Conservation (phyloP, 2,329 filamentous ascomycete species). For the Laburnicola sp. region DNA sequence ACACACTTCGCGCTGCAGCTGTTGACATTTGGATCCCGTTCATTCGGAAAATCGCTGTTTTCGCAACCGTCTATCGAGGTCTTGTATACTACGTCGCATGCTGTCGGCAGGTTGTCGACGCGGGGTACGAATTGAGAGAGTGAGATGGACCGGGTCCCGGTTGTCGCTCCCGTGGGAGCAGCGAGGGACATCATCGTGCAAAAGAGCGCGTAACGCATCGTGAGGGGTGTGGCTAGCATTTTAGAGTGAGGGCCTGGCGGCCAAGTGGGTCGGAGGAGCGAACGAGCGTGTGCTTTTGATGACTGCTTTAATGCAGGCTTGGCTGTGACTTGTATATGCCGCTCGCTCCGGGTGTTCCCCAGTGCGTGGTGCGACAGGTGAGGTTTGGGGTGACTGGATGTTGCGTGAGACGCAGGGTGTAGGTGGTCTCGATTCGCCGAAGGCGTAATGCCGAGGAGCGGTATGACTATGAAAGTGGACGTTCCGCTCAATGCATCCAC, state of each 20-base stretch:
- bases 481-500: slow-evolving; percentile 20
- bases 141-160: slow-evolving; percentile 42
- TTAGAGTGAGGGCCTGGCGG: slow-evolving; percentile 10
- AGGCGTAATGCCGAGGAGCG: neutral
- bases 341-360: slow-evolving; percentile 6
- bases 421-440: slow-evolving; percentile 20
- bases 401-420: slow-evolving; percentile 28
- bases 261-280: slow-evolving; percentile 8
- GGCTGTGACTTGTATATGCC: slow-evolving; percentile 9
- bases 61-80: slow-evolving; percentile 46
- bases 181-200: slow-evolving; percentile 25
- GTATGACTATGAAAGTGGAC: slow-evolving; percentile 13
- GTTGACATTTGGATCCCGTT: slow-evolving; percentile 16
- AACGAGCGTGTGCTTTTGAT: slow-evolving; percentile 7
- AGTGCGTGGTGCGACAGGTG: slow-evolving; percentile 30
- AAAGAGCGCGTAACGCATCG: slow-evolving; percentile 26
- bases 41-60: slow-evolving; percentile 44
- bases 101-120: slow-evolving; percentile 44
- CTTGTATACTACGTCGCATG: slow-evolving; percentile 49
- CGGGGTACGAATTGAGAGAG: slow-evolving; percentile 52
- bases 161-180: slow-evolving; percentile 23
- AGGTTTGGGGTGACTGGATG: slow-evolving; percentile 24
- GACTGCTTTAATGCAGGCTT: slow-evolving; percentile 17
- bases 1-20: slow-evolving; percentile 46
- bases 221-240: slow-evolving; percentile 17